Evolutionary conservation across 805 yeast genomes (phyloP).

Genomic region (Schwanniomyces vanrijiae): DNA sequence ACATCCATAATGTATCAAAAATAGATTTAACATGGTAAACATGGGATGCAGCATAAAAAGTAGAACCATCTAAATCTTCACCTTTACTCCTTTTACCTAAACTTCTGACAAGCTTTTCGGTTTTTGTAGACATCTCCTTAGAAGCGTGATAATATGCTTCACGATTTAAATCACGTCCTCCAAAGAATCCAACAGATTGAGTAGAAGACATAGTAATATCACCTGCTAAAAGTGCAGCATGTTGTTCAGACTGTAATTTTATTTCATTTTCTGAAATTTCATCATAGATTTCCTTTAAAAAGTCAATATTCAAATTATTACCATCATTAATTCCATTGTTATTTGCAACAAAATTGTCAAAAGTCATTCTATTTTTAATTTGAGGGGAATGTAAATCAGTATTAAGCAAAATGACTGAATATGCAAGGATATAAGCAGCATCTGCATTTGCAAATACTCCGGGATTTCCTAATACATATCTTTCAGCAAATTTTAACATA

Average conservation of each 20-base stretch:
- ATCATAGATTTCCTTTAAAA: slow-evolving; percentile 63
- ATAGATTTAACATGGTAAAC: slow-evolving; percentile 90
- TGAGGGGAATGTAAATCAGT: slow-evolving; percentile 93
- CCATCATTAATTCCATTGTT: slow-evolving; percentile 94
- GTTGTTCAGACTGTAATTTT: slow-evolving; percentile 89
- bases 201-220: slow-evolving; percentile 35
- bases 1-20: slow-evolving; percentile 96
- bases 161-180: slow-evolving; percentile 64
- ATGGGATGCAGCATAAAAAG: slow-evolving; percentile 80
- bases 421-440: slow-evolving; percentile 88
- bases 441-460: slow-evolving; percentile 88
- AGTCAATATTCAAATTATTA: slow-evolving; percentile 74
- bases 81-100: slow-evolving; percentile 50
- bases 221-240: slow-evolving; percentile 80
- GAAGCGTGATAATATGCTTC: slow-evolving; percentile 94
- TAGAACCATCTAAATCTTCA: slow-evolving; percentile 36
- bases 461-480: slow-evolving; percentile 87
- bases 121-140: slow-evolving; percentile 83
- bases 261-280: slow-evolving; percentile 87
- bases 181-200: slow-evolving; percentile 57
- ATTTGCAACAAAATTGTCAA: slow-evolving; percentile 82
- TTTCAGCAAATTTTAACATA: slow-evolving; percentile 95
- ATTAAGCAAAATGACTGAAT: slow-evolving; percentile 88
- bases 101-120: slow-evolving; percentile 77
- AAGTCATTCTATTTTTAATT: slow-evolving; percentile 82